Evolutionary conservation across 345 rosid species (phyloP).

Genomic region (Arabidopsis thaliana): DNA sequence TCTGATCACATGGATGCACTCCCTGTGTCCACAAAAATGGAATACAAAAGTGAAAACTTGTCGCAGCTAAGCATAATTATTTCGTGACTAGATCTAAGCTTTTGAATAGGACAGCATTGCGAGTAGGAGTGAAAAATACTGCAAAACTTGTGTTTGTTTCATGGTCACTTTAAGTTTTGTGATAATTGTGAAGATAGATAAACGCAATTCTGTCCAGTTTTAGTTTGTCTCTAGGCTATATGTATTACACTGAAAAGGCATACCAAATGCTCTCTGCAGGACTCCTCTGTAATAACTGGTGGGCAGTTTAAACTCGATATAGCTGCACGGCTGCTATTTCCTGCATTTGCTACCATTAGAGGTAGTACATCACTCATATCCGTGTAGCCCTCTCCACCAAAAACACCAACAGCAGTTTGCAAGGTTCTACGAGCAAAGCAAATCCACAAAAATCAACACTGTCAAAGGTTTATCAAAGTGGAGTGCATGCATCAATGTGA

Average conservation of each 20-base stretch:
- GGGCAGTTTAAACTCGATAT: slow-evolving; percentile 86
- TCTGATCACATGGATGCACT: slow-evolving; percentile 85
- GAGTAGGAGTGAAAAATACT: background rate
- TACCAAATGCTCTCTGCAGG: slow-evolving; percentile 97
- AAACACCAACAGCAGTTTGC: slow-evolving; percentile 98
- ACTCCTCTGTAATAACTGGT: slow-evolving; percentile 77
- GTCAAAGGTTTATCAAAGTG: background rate
- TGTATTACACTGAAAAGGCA: slow-evolving; percentile 26
- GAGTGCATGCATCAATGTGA: background rate
- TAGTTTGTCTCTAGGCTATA: slow-evolving; percentile 18
- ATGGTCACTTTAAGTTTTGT: background rate
- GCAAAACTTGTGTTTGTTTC: background rate
- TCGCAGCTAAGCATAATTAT: slow-evolving; percentile 9
- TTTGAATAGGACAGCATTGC: background rate
- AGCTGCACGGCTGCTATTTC: slow-evolving; percentile 74
- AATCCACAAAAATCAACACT: background rate
- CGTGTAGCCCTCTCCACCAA: slow-evolving; percentile 84
- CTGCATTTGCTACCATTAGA: slow-evolving; percentile 92
- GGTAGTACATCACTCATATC: slow-evolving; percentile 67
- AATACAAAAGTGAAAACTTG: slow-evolving; percentile 15
- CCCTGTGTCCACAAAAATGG: slow-evolving; percentile 61
- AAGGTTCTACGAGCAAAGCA: slow-evolving; percentile 61
- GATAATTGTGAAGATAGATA: background rate
- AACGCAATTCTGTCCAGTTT: background rate
- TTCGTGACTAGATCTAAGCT: background rate